phyloP scores from a whole-genome alignment of 805 yeast species.

The Brettanomyces sp. region DNA sequence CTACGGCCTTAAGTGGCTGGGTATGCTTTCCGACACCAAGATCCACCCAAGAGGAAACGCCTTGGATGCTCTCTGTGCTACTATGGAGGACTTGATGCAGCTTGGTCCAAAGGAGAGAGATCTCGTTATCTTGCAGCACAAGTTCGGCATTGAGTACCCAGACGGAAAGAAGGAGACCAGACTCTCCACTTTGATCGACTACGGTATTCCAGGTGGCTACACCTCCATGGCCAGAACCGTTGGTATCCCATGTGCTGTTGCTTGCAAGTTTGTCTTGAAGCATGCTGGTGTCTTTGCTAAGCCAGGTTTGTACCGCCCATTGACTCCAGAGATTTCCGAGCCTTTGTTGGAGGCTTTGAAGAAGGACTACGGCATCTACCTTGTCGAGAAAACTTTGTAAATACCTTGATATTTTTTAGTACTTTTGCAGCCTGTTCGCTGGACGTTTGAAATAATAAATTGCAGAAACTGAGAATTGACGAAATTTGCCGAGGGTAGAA shows the following conservation, averaged over 20 bases:
- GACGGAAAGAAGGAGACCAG: slow-evolving; percentile 86
- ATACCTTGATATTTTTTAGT: background rate
- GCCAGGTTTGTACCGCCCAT: slow-evolving; percentile 90
- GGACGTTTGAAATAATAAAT: no score
- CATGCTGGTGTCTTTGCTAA: slow-evolving; percentile 51
- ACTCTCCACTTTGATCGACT: slow-evolving; percentile 91
- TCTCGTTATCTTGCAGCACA: slow-evolving; percentile 91
- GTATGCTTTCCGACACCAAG: slow-evolving; percentile 67
- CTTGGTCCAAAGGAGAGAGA: slow-evolving; percentile 94
- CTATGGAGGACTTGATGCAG: slow-evolving; percentile 92
- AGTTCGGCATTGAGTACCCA: slow-evolving; percentile 94
- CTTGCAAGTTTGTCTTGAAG: slow-evolving; percentile 73
- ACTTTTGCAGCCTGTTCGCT: no score
- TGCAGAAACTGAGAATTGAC: background rate
- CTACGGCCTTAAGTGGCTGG: slow-evolving; percentile 89
- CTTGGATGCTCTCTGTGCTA: slow-evolving; percentile 92
- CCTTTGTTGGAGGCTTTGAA: slow-evolving; percentile 88
- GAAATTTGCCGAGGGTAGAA: background rate
- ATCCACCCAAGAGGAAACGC: slow-evolving; percentile 90
- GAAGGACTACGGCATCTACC: slow-evolving; percentile 79
- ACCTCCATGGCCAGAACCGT: slow-evolving; percentile 98
- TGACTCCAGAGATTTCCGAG: slow-evolving; percentile 79
- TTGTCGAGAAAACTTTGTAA: slow-evolving; percentile 74
- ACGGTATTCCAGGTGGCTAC: slow-evolving; percentile 88
- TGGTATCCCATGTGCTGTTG: slow-evolving; percentile 98